Evolutionary conservation across 176 grass and related monocot genomes (phyloP).

Genomic region (Raddia guianensis): DNA sequence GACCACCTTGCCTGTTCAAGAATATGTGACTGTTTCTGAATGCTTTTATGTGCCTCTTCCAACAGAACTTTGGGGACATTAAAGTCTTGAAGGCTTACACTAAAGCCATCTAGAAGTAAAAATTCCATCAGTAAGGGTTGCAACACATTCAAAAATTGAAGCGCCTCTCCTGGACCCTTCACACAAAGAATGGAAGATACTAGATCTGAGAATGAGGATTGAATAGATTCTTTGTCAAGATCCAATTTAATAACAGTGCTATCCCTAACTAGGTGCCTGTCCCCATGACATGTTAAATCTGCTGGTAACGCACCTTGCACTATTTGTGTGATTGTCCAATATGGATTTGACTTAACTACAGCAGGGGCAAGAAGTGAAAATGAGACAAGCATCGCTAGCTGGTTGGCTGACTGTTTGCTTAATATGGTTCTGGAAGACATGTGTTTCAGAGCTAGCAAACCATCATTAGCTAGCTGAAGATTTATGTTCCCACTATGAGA

Average conservation of each 20-base stretch:
- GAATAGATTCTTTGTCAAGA: slow-evolving; percentile 63
- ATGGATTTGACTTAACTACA: slow-evolving; percentile 56
- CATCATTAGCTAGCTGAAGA: slow-evolving; percentile 75
- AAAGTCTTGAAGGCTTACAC: slow-evolving; percentile 80
- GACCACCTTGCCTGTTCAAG: slow-evolving; percentile 57
- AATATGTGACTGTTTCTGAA: slow-evolving; percentile 58
- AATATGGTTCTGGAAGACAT: slow-evolving; percentile 55
- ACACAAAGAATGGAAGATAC: slow-evolving; percentile 56
- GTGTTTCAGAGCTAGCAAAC: slow-evolving; percentile 68
- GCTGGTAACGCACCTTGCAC: slow-evolving; percentile 73
- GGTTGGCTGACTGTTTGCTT: slow-evolving; percentile 57
- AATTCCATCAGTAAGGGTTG: slow-evolving; percentile 91
- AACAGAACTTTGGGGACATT: slow-evolving; percentile 58
- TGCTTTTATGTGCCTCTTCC: slow-evolving; percentile 54
- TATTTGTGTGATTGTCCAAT: slow-evolving; percentile 67
- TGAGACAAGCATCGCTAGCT: slow-evolving; percentile 70
- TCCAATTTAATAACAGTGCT: slow-evolving; percentile 61
- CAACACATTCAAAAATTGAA: slow-evolving; percentile 74
- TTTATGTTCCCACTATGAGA: slow-evolving; percentile 79
- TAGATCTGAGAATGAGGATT: slow-evolving; percentile 59
- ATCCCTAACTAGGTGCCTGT: slow-evolving; percentile 45
- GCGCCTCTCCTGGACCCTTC: slow-evolving; percentile 66
- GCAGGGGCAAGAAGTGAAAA: slow-evolving; percentile 57
- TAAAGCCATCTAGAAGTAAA: slow-evolving; percentile 77
- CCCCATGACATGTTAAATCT: slow-evolving; percentile 58